Percentiles rank a stretch among this genome's conserved stretches.
Conservation (phyloP, 768 basidiomycete genomes). For the Leccinellum luteum region DNA sequence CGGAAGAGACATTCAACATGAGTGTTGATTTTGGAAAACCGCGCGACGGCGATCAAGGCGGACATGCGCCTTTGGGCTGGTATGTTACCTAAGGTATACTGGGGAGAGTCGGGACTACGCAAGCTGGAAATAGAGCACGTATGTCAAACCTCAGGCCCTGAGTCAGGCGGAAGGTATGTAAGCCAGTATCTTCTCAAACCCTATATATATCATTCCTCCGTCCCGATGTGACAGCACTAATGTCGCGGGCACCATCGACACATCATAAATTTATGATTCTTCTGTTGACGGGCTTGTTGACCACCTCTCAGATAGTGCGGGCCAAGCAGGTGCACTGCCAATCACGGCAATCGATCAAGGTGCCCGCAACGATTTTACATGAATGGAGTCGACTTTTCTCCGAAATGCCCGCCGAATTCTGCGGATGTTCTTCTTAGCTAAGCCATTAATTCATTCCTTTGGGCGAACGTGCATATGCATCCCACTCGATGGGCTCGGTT, state of each 20-base stretch:
- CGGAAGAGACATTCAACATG: not conserved
- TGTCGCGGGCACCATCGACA: not conserved
- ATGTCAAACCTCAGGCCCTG: slow-evolving; percentile 1
- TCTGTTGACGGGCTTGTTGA: not conserved
- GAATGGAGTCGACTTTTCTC: not conserved
- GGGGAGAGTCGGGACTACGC: not conserved
- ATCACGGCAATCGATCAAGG: not conserved
- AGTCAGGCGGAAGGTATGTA: slow-evolving; percentile 15
- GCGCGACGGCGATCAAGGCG: slow-evolving; percentile 26
- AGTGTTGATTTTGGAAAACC: not conserved
- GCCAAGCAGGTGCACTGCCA: not conserved
- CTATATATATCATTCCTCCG: slow-evolving; percentile 4
- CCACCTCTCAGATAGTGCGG: not conserved
- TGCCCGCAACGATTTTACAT: slow-evolving; percentile 3
- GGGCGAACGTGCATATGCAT: slow-evolving; percentile 1
- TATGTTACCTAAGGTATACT: slow-evolving; percentile 3
- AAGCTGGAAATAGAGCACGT: slow-evolving; percentile 11
- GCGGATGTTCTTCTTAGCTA: slow-evolving; percentile 1
- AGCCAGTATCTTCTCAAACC: slow-evolving; percentile 1
- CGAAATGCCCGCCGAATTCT: slow-evolving; percentile 6
- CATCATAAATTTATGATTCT: not conserved
- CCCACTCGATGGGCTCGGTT: not conserved
- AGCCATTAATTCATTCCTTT: not conserved
- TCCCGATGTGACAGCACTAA: slow-evolving; percentile 22
- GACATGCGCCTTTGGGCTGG: slow-evolving; percentile 20